Base-by-base conservation (phyloP, 768 basidiomycete species). In the Leccinum aurantiacum region DNA sequence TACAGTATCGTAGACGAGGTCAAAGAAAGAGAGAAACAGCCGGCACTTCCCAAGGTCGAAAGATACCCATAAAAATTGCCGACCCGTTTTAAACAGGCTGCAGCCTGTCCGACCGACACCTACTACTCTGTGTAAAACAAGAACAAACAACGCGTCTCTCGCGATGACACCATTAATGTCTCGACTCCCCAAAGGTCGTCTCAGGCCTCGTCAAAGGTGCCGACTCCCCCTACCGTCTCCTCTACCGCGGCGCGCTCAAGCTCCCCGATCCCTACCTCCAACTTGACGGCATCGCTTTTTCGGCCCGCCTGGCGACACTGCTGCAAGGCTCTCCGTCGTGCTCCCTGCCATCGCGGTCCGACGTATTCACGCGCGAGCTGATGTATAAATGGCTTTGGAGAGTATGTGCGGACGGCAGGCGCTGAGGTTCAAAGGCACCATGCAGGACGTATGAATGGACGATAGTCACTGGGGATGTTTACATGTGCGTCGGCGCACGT, bases 371-470 rank as follows among this genome's bases (percentile, higher is more conserved):
- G 1, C 49, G 61, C 10, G 76, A 78, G 15, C 75, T 92, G 14
- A 78, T 91, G 22, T 77, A 87, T 61, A 90, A 88, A 62, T 84
- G 86, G 0, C 76, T 91, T 70, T 92, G 54, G 90, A 91, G 72
- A 89, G 85, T 71, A 90, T 92, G 89, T 88, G 89, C 41, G 87
- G 89, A 17, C 74, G 88, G 19, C 87, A 85, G 1, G 80, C 82
- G 24, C 72, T 92, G 19, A 78, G 83, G 37, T 80, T 89, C 60
- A 75, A 84, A 51, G 87, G 84, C 0, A 24, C 24, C 3, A 77
- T 78, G 41, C 69, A 76, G 38, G 82, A 87, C 54, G 68, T 89
- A 0, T 87, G 82, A 74, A 69, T 84, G 60, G 90, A 91, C 69
- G 79, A n/a, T 49, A 77, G 77, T n/a, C n/a, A n/a, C n/a, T 38